A percentile compares a stretch with the other conserved stretches of the same genome.
Conservation (phyloP, 352 stramenopile genomes). For the Pythium utonaiense region DNA sequence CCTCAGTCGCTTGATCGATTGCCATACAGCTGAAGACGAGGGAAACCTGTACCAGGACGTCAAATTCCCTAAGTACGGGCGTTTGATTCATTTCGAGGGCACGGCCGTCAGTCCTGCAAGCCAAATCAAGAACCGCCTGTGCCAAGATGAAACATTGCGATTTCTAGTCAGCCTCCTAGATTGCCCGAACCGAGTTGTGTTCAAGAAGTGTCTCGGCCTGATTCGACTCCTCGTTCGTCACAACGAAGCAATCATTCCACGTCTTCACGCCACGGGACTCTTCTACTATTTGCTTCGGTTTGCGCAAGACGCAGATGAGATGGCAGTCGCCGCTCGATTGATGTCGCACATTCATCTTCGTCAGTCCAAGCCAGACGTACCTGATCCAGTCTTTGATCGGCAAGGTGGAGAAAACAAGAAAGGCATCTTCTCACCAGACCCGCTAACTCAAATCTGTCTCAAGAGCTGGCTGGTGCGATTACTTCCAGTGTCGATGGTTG, state of each 20-base stretch:
- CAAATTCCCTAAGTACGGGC: conserved; percentile 74
- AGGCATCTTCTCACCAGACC: conserved; percentile 72
- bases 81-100: conserved; percentile 79
- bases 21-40: conserved; percentile 79
- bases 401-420: conserved; percentile 81
- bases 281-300: conserved; percentile 88
- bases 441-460: conserved; percentile 77
- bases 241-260: conserved; percentile 82
- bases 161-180: conserved; percentile 80
- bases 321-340: conserved; percentile 71
- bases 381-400: conserved; percentile 63
- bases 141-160: conserved; percentile 69
- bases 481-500: conserved; percentile 82
- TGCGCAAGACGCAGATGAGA: conserved; percentile 76
- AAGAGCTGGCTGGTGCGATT: conserved; percentile 83
- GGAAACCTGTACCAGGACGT: conserved; percentile 74
- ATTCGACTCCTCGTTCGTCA: conserved; percentile 80
- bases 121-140: conserved; percentile 68
- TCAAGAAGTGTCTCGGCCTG: conserved; percentile 79
- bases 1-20: conserved; percentile 78
- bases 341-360: conserved; percentile 83
- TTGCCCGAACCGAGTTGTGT: conserved; percentile 80
- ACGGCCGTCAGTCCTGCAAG: conserved; percentile 75
- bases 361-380: conserved; percentile 61
- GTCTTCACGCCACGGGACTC: conserved; percentile 75